Conservation (phyloP, 192 early-diverging fungal genomes). For the Coemansia sp. region DNA sequence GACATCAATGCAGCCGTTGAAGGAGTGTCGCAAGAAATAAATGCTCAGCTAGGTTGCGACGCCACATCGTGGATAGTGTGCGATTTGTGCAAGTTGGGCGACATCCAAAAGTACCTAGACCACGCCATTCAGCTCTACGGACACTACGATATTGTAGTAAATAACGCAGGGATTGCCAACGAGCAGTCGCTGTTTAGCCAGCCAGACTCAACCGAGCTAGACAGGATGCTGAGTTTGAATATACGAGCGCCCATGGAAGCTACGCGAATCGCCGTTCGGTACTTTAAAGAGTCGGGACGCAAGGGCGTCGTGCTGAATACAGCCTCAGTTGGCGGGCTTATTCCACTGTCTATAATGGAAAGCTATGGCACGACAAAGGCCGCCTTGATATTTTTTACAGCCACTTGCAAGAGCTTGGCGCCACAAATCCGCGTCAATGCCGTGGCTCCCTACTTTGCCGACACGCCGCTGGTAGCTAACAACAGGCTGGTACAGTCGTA, state of each 20-base stretch:
- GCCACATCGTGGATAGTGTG: conserved; percentile 32
- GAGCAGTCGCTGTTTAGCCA: conserved; percentile 54
- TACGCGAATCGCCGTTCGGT: conserved; percentile 69
- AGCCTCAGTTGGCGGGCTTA: conserved; percentile 71
- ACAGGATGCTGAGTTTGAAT: conserved; percentile 68
- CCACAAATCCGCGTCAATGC: conserved; percentile 64
- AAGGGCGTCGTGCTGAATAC: conserved; percentile 72
- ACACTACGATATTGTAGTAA: conserved; percentile 60
- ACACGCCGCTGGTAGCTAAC: conserved; percentile 58
- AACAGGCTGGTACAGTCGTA: conserved; percentile 28
- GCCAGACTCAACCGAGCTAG: conserved; percentile 55
- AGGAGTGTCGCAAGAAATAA: conserved; percentile 19
- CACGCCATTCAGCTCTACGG: conserved; percentile 60
- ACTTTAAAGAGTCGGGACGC: conserved; percentile 56
- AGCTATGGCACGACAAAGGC: conserved; percentile 80
- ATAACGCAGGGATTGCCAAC: conserved; percentile 69
- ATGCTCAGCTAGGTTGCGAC: not conserved
- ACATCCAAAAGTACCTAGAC: conserved; percentile 41
- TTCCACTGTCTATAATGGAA: conserved; percentile 61
- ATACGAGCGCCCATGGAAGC: conserved; percentile 76
- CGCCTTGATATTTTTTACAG: conserved; percentile 69
- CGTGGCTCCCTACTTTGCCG: conserved; percentile 64
- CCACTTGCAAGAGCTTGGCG: conserved; percentile 46
- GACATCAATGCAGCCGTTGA: conserved; percentile 28
- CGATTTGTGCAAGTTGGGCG: conserved; percentile 49